Evolutionary conservation across 306 rosid species (phyloP), one percentile per base, ranked within the genome.

Genomic region (Begonia fuchsioides): DNA sequence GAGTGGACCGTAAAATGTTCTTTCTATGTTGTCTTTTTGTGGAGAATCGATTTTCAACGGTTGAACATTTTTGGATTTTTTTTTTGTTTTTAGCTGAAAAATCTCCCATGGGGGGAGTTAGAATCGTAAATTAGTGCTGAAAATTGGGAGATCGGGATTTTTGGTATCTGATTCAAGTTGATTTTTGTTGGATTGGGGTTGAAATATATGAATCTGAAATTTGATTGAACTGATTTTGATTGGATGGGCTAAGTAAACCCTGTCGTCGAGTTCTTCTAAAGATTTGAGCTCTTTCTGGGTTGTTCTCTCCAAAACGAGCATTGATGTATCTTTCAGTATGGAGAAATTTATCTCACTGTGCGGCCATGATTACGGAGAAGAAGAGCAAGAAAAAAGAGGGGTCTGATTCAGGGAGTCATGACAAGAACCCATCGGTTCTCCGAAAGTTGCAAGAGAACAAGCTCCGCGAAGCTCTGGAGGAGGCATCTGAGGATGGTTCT

Each of bases 391-490:
- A 52, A 57, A 84, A 71, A 64, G 72, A 75, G 60, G 60, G n/a
- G n/a, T n/a, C 71, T 1, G 82, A 74, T 19, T 81, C 97, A 1
- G 38, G 39, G 11, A 63, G 47, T 10, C 82, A 81, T 4, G 11
- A 41, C 2, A 75, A 52, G 59, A 77, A 72, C 72, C 71, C 80
- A 14, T 65, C 94, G 50, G 65, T 78, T 63, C 92, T 84, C 43
- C 75, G 93, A 57, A 84, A 90, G 52, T 64, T 84, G 55, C 92
- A 81, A 60, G 97, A 90, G 10, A 77, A 71, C 76, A 81, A 76
- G 76, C 95, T 90, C 32, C 76, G 95, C 69, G 95, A 90, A 50
- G 97, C 97, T 43, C 92, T 90, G 10, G 97, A 84, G 66, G 97
- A 90, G 65, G 97, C 97, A 50, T 90, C 97, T 9, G 97, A 90